phyloP scores from a whole-genome alignment of 805 yeast species.

The Cyberlindnera americana region DNA sequence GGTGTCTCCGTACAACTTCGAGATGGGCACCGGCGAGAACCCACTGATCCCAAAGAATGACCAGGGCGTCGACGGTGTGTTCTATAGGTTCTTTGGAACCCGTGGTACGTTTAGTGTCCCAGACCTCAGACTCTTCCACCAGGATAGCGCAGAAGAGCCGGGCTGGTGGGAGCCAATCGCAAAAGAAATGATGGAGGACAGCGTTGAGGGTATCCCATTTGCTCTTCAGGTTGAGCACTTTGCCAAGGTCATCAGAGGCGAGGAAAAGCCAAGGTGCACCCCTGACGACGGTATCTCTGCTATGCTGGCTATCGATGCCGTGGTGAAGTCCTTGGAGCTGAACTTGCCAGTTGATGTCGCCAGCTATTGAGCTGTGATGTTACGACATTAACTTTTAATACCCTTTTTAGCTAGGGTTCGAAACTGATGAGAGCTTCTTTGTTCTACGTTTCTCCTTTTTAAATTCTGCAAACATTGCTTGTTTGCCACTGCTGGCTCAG shows the following conservation, averaged over 20 bases:
- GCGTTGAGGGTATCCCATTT: conserved; percentile 17
- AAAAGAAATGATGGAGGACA: conserved; percentile 10
- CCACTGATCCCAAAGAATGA: conserved; percentile 17
- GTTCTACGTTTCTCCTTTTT: too few relatives aligned
- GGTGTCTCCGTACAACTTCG: conserved; percentile 21
- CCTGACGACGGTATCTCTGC: conserved; percentile 21
- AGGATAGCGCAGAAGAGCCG: conserved; percentile 7
- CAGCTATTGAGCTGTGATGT: conserved; percentile 1
- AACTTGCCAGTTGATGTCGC: conserved; percentile 17
- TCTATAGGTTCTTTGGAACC: conserved; percentile 22
- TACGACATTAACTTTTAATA: not conserved
- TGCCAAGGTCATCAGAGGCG: conserved; percentile 16
- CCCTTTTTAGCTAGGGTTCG: too few relatives aligned
- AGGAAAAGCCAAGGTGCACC: conserved; percentile 18
- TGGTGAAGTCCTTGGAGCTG: conserved; percentile 17
- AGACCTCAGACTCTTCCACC: conserved; percentile 20
- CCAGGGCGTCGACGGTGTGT: conserved; percentile 18
- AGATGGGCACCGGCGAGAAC: conserved; percentile 24
- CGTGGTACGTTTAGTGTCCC: conserved; percentile 18
- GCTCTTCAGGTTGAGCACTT: conserved; percentile 21
- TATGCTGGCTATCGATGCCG: conserved; percentile 22
- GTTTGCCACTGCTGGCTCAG: not conserved
- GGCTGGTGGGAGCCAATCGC: conserved; percentile 21
- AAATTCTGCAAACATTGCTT: too few relatives aligned
- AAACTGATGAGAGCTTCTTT: too few relatives aligned